These are phyloP conservation scores for Penicillium paradoxum DNA, from an alignment of 495 filamentous ascomycete genomes.

Conservation along the genomic window DNA sequence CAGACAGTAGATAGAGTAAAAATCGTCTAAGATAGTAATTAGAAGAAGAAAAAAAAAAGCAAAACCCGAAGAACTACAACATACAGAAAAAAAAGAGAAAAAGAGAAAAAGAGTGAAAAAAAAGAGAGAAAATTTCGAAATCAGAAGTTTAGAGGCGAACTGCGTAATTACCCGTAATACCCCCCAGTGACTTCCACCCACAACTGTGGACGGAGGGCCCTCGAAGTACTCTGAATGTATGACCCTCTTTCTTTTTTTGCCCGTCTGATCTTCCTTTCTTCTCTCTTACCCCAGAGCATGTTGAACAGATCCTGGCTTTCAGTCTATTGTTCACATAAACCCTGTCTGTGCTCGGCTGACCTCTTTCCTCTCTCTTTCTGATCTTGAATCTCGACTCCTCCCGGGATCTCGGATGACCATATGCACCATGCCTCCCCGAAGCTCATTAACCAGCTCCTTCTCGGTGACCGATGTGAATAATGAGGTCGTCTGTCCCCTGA, in stretches of 20 bases:
- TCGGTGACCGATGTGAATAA: conserved; percentile 88
- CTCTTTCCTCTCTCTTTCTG: not conserved
- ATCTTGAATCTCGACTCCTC: conserved; percentile 3
- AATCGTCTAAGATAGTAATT: too few species aligned
- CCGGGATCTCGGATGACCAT: conserved; percentile 21
- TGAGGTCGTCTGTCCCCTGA: conserved; percentile 94
- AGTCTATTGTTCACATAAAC: conserved; percentile 6
- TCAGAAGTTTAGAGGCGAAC: not conserved
- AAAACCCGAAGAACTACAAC: too few species aligned
- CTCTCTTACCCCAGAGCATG: conserved; percentile 14
- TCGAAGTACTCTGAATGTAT: conserved; percentile 13
- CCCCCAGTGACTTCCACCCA: conserved; percentile 3
- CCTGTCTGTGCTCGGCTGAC: conserved; percentile 7
- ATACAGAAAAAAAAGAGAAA: not conserved
- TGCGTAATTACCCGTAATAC: conserved; percentile 19
- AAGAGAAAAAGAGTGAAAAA: not conserved
- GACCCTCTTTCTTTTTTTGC: conserved; percentile 16
- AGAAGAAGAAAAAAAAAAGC: not conserved
- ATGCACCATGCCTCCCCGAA: conserved; percentile 77
- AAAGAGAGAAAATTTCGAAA: not conserved
- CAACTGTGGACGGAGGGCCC: too few species aligned
- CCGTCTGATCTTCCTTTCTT: conserved; percentile 18
- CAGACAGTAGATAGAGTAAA: too few species aligned
- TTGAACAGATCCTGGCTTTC: conserved; percentile 8
- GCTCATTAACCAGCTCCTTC: conserved; percentile 82